Conservation (phyloP, 1,139 yeast genomes). For the Taiozyma sp. region DNA sequence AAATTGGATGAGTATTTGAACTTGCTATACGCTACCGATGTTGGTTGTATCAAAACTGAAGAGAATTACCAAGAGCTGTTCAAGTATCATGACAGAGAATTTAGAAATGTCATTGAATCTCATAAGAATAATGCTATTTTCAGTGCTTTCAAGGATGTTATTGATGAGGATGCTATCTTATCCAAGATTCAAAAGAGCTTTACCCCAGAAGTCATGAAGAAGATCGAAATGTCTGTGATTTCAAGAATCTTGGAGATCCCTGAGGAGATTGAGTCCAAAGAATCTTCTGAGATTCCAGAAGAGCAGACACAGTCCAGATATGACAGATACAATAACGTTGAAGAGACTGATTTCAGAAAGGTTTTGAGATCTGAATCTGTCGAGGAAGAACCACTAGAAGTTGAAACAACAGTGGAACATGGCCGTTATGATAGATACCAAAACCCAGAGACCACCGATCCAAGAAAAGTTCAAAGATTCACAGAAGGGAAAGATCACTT, state of each 20-base stretch:
- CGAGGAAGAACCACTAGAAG: background rate
- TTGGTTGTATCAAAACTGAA: conserved; percentile 25
- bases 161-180: conserved; percentile 17
- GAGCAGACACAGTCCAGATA: conserved; percentile 3
- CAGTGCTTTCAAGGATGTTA: conserved; percentile 8
- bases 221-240: conserved; percentile 44
- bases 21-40: conserved; percentile 18
- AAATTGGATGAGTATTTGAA: conserved; percentile 25
- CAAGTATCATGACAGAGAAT: conserved; percentile 20
- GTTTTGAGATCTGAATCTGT: conserved; percentile 24
- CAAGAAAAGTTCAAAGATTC: conserved; percentile 3
- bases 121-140: conserved; percentile 19
- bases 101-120: conserved; percentile 13
- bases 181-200: conserved; percentile 22
- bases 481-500: conserved; percentile 23
- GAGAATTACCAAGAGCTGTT: conserved; percentile 15
- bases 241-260: conserved; percentile 67
- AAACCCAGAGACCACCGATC: conserved; percentile 2
- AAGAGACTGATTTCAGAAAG: conserved; percentile 18
- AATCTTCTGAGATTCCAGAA: conserved; percentile 1
- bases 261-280: conserved; percentile 26
- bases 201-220: conserved; percentile 16
- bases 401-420: background rate
- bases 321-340: background rate
- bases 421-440: conserved; percentile 5